A percentile compares a stretch with the other conserved stretches of the same genome.
Conservation (phyloP, 768 basidiomycete species). For the Zangia roseola region DNA sequence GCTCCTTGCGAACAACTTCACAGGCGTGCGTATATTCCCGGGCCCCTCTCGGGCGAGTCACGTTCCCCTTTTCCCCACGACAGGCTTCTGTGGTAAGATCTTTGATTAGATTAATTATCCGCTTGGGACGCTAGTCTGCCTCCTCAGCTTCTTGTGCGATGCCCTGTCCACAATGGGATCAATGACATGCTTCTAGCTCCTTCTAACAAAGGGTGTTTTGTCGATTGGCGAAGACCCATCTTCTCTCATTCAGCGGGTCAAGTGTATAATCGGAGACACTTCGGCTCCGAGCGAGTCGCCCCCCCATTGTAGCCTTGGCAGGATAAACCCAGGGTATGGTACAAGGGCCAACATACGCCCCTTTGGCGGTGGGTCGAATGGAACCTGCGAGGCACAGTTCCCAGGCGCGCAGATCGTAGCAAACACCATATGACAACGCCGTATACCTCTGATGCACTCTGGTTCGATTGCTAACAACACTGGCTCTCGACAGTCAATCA, state of each 20-base stretch:
- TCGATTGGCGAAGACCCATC: not conserved
- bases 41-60: not conserved
- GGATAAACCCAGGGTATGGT: no score
- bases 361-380: no score
- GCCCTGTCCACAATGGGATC: slow-evolving; percentile 3
- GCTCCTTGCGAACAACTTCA: slow-evolving; percentile 6
- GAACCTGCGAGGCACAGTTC: no score
- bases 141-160: slow-evolving; percentile 5
- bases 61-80: slow-evolving; percentile 11
- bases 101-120: slow-evolving; percentile 13
- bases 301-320: not conserved
- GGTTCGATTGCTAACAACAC: no score
- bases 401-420: no score
- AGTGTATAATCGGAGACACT: not conserved
- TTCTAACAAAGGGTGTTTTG: not conserved
- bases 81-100: slow-evolving; percentile 12
- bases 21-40: not conserved
- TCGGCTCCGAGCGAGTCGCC: not conserved
- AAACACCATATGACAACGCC: no score
- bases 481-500: no score
- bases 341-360: no score
- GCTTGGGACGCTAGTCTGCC: not conserved
- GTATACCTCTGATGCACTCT: no score
- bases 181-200: not conserved
- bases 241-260: not conserved